These are phyloP conservation scores for Acacia acuminata DNA, from an alignment of 306 rosid genomes.

Conservation along the genomic window DNA sequence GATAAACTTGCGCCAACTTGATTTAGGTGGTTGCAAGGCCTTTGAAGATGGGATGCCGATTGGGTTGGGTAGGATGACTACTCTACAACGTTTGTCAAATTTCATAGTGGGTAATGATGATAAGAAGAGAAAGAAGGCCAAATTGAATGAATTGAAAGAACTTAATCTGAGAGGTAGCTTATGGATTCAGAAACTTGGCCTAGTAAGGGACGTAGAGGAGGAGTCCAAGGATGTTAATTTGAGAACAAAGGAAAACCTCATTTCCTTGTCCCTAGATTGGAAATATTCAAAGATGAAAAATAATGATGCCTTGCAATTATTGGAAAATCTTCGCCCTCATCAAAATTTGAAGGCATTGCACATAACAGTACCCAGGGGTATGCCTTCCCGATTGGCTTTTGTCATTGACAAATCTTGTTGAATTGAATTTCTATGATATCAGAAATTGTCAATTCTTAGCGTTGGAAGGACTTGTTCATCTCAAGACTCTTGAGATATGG, in stretches of 20 bases:
- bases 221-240: no score
- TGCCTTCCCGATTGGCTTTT: no score
- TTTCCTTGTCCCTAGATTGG: not conserved
- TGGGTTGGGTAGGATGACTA: not conserved
- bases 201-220: no score
- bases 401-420: no score
- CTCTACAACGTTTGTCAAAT: not conserved
- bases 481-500: accelerated
- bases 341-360: no score
- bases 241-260: not conserved
- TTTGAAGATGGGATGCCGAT: not conserved
- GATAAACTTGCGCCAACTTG: not conserved
- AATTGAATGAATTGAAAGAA: not conserved
- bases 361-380: no score
- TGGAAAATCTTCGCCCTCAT: no score
- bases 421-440: no score
- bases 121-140: not conserved
- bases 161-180: not conserved
- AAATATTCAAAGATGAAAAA: accelerated
- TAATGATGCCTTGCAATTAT: no score
- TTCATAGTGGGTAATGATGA: not conserved
- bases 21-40: not conserved
- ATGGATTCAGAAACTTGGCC: no score
- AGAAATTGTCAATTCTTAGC: no score
- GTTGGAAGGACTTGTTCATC: no score